Evolutionary conservation across 257 asterid genomes (phyloP).

Genomic region (Solanum gandarillasii): DNA sequence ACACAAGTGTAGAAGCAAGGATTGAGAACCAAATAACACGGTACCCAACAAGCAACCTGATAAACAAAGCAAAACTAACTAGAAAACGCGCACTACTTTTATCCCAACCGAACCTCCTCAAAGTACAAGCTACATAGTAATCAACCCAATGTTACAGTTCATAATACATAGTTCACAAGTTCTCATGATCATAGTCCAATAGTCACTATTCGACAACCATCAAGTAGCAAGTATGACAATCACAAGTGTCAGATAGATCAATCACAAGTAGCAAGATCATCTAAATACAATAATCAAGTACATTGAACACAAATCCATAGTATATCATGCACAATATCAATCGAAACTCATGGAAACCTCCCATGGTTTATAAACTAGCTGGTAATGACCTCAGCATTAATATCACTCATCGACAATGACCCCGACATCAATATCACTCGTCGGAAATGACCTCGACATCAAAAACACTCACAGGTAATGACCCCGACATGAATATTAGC

Average conservation of each 20-base stretch:
- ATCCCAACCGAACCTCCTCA: not conserved
- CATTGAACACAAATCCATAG: not conserved
- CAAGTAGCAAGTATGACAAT: not conserved
- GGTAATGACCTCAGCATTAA: not conserved
- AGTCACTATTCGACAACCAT: not conserved
- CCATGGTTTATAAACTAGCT: not conserved
- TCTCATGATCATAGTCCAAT: not conserved
- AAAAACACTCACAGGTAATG: too few species aligned
- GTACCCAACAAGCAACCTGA: not conserved
- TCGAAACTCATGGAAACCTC: not conserved
- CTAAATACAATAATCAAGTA: too few species aligned
- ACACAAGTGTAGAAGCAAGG: too few species aligned
- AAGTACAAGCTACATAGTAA: not conserved
- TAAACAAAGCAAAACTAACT: not conserved
- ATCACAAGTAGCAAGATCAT: not conserved
- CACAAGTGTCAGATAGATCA: not conserved
- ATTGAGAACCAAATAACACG: not conserved
- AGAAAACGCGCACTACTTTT: not conserved
- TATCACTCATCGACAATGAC: not conserved
- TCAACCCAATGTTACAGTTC: not conserved
- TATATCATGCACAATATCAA: not conserved
- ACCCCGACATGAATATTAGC: too few species aligned
- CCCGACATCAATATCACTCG: not conserved
- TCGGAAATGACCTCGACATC: too few species aligned
- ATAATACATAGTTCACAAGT: not conserved